Conservation (phyloP, 2,329 filamentous ascomycete genomes). For the Ophiocordyceps sinensis region DNA sequence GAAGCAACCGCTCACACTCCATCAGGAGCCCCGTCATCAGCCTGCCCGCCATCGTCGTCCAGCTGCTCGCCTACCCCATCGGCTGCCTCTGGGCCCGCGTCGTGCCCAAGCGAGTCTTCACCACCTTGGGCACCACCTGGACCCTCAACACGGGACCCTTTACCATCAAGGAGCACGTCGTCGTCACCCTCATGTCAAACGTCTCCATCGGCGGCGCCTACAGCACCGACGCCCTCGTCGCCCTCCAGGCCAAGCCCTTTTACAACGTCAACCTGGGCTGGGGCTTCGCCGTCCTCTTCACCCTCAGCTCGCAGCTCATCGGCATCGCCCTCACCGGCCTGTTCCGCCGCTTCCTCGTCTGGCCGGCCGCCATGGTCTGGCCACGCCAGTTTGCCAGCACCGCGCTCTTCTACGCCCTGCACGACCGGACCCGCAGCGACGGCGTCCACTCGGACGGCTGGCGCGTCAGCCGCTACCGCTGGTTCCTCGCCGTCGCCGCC, state of each 20-base stretch:
- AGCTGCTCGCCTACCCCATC: slow-evolving; percentile 25
- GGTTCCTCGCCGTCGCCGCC: slow-evolving; percentile 26
- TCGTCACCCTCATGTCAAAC: slow-evolving; percentile 30
- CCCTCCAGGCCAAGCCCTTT: background rate
- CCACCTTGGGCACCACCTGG: slow-evolving; percentile 25
- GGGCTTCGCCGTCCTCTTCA: slow-evolving; percentile 41
- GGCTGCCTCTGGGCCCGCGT: slow-evolving; percentile 26
- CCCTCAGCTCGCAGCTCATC: slow-evolving; percentile 42
- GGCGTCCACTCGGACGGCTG: slow-evolving; percentile 26
- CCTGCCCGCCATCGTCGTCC: slow-evolving; percentile 22
- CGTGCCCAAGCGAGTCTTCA: slow-evolving; percentile 25
- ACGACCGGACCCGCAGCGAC: slow-evolving; percentile 24
- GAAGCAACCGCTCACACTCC: background rate
- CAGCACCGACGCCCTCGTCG: slow-evolving; percentile 1
- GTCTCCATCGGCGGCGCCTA: slow-evolving; percentile 1
- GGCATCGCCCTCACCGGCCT: slow-evolving; percentile 47
- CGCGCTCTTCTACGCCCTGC: slow-evolving; percentile 29
- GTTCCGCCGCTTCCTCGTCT: slow-evolving; percentile 40
- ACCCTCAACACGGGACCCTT: slow-evolving; percentile 33
- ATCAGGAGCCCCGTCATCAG: slow-evolving; percentile 20
- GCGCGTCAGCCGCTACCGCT: slow-evolving; percentile 29
- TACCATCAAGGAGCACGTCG: slow-evolving; percentile 14
- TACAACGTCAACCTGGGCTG: slow-evolving; percentile 29
- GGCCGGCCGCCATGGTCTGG: slow-evolving; percentile 48
- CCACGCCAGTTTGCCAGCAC: slow-evolving; percentile 34